Percentiles rank a stretch among this genome's conserved stretches.
Evolutionary conservation across 345 rosid species (phyloP).

Genomic region (Microcos paniculata): DNA sequence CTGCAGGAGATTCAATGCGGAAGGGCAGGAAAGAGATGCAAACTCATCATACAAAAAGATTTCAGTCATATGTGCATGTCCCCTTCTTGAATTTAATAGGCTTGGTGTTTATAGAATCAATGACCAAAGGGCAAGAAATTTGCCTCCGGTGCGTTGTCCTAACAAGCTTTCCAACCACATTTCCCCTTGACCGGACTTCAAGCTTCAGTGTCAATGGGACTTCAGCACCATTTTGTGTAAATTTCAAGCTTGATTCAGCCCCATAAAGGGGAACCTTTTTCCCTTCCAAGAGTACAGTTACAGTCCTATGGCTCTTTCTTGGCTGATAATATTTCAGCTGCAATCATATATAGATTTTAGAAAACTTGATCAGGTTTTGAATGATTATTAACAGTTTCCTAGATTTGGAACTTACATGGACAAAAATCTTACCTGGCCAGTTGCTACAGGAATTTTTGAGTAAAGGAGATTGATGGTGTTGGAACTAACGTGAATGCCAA

Average conservation of each 20-base stretch:
- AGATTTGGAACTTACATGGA: background rate
- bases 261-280: constrained; percentile 71
- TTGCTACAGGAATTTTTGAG: constrained; percentile 55
- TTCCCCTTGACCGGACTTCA: constrained; percentile 57
- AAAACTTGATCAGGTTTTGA: background rate
- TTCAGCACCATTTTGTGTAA: constrained; percentile 41
- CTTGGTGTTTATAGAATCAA: constrained; percentile 51
- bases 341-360: constrained; percentile 3
- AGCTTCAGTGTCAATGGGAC: constrained; percentile 53
- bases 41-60: background rate
- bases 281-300: constrained; percentile 61
- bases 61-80: constrained; percentile 40
- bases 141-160: constrained; percentile 54
- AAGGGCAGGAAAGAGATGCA: background rate
- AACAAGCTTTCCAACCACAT: constrained; percentile 84
- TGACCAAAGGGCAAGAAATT: constrained; percentile 56
- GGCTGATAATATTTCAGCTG: constrained; percentile 79
- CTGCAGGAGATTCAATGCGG: background rate
- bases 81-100: constrained; percentile 55
- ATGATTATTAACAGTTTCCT: background rate
- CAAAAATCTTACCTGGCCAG: constrained; percentile 52
- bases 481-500: constrained; percentile 80
- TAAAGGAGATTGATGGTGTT: constrained; percentile 56
- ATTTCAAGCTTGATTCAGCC: constrained; percentile 58
- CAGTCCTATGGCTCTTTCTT: constrained; percentile 57